Base-by-base conservation (phyloP, 2,329 filamentous ascomycete species). In the Monosporascus sp. region DNA sequence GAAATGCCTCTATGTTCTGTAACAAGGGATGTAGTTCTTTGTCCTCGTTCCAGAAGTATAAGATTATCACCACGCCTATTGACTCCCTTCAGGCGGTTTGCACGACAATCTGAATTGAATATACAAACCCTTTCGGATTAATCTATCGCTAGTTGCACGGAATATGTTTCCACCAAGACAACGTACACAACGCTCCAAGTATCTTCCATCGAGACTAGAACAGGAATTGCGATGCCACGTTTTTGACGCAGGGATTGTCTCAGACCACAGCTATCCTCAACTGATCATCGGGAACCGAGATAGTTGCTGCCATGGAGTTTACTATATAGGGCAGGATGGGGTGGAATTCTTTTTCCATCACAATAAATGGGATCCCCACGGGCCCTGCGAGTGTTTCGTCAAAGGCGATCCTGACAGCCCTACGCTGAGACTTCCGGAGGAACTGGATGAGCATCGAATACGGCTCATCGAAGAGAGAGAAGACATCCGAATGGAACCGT, bases 301-400 rank as follows among this genome's bases (percentile, higher is more conserved):
- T 11, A 53, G 51, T 8, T 49, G 52, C 17, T 60, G 58, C 51
- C 53, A 53, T 20, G 56, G 55, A 5, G 27, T 58, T 14, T 55
- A 47, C 20, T 41, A 50, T n/a, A 27, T 49, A 7, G 18, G 20
- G 7, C 39, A 22, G 14, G 39, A 52, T 1, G 52, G 54, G 7
- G 47, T 47, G 20, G 38, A 46, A 35, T 57, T 60, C 27, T 18
- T 49, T 2, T 58, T 60, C 31, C 54, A 54, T 25, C 56, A 58
- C 35, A 49, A 41, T 11, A n/a, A 37, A 9, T 31, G 50, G 38
- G 37, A 8, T 5, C 18, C 20, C 24, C 47, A 49, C 6, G 49
- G 25, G 6, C 31, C 5, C 3, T 56, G 56, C 25, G 5, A n/a
- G 11, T 58, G 52, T 22, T 37, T 53, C 17, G 38, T 47, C 4